Evolutionary conservation across 768 basidiomycete species (phyloP).

Genomic region (Amyloporia xantha): DNA sequence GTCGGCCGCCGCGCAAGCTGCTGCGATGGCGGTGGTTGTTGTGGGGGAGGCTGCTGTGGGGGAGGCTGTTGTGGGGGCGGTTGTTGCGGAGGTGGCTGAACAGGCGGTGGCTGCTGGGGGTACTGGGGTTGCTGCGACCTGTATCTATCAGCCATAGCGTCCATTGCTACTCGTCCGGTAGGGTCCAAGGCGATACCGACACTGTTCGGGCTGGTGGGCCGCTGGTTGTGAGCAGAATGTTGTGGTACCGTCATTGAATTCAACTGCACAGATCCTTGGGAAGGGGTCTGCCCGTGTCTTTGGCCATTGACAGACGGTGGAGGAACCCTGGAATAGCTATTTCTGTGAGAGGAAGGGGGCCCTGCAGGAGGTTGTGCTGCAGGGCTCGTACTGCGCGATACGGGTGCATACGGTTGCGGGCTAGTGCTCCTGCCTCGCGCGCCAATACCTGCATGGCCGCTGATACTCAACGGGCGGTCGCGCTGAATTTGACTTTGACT

Average conservation of each 20-base stretch:
- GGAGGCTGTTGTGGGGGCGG: no score
- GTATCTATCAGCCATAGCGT: conserved; percentile 60
- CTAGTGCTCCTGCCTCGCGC: conserved; percentile 62
- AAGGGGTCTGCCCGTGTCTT: conserved; percentile 11
- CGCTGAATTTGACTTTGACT: conserved; percentile 25
- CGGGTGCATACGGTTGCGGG: conserved; percentile 40
- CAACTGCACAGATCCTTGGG: conserved; percentile 28
- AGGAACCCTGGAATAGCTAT: conserved; percentile 14
- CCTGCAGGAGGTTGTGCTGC: conserved; percentile 16
- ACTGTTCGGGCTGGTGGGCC: conserved; percentile 70
- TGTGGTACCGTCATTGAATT: conserved; percentile 24
- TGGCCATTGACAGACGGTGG: conserved; percentile 12
- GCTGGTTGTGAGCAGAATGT: conserved; percentile 25
- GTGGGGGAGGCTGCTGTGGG: conserved; percentile 15
- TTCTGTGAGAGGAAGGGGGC: conserved; percentile 16
- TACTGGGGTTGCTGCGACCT: conserved; percentile 20
- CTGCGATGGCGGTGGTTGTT: conserved; percentile 30
- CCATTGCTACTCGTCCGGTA: conserved; percentile 72
- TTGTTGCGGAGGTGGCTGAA: conserved; percentile 20
- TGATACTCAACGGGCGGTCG: conserved; percentile 48
- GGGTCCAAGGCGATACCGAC: conserved; percentile 81
- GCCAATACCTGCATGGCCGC: conserved; percentile 79
- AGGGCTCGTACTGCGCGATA: conserved; percentile 50
- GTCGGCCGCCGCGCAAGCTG: conserved; percentile 21
- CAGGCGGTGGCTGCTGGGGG: conserved; percentile 14